These are phyloP conservation scores for Helotiales sp. DNA, from an alignment of 2,329 filamentous ascomycete species.

Conservation along the genomic window DNA sequence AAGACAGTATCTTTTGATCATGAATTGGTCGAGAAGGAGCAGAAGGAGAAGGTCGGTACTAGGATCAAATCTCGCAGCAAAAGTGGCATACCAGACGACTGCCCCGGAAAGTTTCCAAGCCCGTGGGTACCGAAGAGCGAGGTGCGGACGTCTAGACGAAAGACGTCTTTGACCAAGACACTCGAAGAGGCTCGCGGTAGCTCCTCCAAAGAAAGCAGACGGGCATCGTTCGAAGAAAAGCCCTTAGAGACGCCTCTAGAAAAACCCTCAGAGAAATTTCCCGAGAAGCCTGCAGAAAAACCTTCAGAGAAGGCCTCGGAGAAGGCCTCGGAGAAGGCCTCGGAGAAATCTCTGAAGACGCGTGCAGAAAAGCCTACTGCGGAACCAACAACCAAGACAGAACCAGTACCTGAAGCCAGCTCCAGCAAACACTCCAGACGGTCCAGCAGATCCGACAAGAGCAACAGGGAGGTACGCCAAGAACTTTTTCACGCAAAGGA, in stretches of 20 bases:
- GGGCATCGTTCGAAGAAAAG: constrained; percentile 1
- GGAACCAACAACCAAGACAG: not conserved
- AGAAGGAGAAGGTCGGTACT: constrained; percentile 13
- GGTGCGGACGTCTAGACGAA: constrained; percentile 30
- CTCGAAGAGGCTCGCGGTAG: constrained; percentile 45
- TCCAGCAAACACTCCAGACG: not conserved
- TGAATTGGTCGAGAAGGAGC: constrained; percentile 45
- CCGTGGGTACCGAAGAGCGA: constrained; percentile 28
- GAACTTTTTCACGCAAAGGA: constrained; percentile 31
- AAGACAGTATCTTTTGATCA: constrained; percentile 67
- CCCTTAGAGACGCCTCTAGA: constrained; percentile 8
- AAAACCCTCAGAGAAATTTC: no score
- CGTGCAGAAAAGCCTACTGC: not conserved
- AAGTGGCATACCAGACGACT: constrained; percentile 33
- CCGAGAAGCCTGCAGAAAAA: not conserved
- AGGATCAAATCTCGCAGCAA: constrained; percentile 19
- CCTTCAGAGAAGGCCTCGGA: not conserved
- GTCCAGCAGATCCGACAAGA: constrained; percentile 9
- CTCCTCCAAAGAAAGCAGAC: constrained; percentile 6
- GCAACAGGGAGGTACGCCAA: constrained; percentile 16
- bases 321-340: not conserved
- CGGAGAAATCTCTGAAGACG: not conserved
- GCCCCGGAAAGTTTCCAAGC: constrained; percentile 33
- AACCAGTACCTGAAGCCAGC: not conserved
- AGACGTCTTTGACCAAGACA: constrained; percentile 46